Evolutionary conservation across 768 basidiomycete species (phyloP).

Genomic region (Roridomyces roridus): DNA sequence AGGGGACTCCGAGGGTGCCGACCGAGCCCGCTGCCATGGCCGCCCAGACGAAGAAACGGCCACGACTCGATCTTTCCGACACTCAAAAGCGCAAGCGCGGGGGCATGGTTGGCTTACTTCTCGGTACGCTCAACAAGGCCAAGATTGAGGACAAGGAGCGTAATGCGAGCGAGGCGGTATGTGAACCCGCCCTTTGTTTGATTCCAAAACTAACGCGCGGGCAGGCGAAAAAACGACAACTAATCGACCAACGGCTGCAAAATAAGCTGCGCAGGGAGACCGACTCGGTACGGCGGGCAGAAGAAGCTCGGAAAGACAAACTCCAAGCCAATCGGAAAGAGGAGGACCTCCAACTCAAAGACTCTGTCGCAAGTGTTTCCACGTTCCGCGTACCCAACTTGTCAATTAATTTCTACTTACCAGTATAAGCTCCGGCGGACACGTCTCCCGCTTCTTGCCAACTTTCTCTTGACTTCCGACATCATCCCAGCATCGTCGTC

Average conservation of each 20-base stretch:
- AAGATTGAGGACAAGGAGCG: constrained; percentile 87
- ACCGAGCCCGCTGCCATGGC: constrained; percentile 54
- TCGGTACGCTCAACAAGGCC: constrained; percentile 87
- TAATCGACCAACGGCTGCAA: constrained; percentile 86
- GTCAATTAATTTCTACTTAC: not conserved
- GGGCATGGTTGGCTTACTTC: constrained; percentile 83
- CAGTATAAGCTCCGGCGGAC: constrained; percentile 78
- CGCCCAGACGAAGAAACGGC: constrained; percentile 63
- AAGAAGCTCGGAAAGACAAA: constrained; percentile 88
- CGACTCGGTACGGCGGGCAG: constrained; percentile 83
- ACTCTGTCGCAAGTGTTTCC: constrained; percentile 70
- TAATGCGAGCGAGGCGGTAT: constrained; percentile 84
- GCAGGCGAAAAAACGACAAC: constrained; percentile 83
- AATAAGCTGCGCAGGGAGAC: constrained; percentile 85
- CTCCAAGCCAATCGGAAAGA: constrained; percentile 77
- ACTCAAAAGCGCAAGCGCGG: constrained; percentile 78
- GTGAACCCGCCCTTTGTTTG: constrained; percentile 22
- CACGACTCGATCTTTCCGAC: constrained; percentile 71
- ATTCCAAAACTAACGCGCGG: not conserved
- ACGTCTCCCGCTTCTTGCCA: constrained; percentile 73
- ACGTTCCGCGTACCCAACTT: too few relatives aligned
- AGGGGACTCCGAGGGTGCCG: constrained; percentile 37
- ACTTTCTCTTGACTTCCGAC: constrained; percentile 81
- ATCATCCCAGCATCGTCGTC: constrained; percentile 48
- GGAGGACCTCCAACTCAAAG: constrained; percentile 81